These are phyloP conservation scores for Aspergillus costaricaensis DNA, from an alignment of 2,329 filamentous ascomycete genomes.

Conservation along the genomic window DNA sequence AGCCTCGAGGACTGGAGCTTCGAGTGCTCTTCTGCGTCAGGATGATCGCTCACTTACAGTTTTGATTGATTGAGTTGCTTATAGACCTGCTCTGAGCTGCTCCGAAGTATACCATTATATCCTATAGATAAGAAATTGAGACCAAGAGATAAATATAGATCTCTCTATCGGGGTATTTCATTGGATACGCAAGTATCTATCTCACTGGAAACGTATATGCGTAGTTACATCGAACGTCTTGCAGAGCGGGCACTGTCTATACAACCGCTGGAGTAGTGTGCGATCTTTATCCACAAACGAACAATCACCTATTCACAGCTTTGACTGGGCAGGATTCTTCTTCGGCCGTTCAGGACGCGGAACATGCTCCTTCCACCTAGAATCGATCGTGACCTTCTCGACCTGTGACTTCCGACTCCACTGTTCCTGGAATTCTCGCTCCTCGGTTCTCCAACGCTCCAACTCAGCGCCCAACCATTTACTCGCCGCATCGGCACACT, in stretches of 20 bases:
- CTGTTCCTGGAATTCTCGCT: constrained; percentile 55
- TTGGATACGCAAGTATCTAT: neutral
- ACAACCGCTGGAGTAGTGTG: neutral
- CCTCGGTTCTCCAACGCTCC: constrained; percentile 58
- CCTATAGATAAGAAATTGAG: constrained; percentile 5
- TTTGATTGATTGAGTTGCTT: constrained; percentile 7
- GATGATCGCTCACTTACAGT: neutral
- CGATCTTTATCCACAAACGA: neutral
- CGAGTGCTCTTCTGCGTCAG: neutral
- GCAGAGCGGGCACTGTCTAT: neutral
- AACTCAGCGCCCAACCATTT: constrained; percentile 62
- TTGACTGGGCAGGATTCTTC: constrained; percentile 27
- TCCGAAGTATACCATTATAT: constrained; percentile 17
- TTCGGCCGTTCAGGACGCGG: constrained; percentile 33
- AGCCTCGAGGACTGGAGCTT: constrained; percentile 9
- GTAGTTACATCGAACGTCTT: neutral
- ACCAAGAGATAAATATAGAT: neutral
- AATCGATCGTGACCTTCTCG: constrained; percentile 60
- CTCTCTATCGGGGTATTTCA: neutral
- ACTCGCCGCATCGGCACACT: constrained; percentile 64
- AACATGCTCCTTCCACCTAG: constrained; percentile 54
- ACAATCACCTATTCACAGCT: constrained; percentile 24
- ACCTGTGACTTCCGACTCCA: constrained; percentile 54
- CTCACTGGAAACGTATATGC: neutral
- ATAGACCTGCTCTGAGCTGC: constrained; percentile 16